These are phyloP conservation scores for Paulownia fortunei DNA, from an alignment of 257 asterid genomes.

Conservation along the genomic window DNA sequence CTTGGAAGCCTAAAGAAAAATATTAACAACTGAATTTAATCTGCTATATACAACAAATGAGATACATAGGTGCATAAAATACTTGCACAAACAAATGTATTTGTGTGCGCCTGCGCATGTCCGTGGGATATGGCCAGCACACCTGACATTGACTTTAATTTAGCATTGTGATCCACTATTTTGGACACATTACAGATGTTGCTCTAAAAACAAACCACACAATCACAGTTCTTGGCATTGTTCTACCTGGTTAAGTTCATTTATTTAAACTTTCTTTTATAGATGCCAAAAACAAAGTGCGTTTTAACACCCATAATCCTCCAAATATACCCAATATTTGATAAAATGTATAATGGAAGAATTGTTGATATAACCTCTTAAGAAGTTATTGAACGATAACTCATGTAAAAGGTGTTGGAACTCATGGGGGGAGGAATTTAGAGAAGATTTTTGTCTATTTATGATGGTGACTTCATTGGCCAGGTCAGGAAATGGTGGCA, in stretches of 20 bases:
- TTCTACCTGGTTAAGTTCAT: background rate
- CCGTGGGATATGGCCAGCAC: background rate
- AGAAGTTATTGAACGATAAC: background rate
- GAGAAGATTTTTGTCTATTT: background rate
- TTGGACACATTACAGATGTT: background rate
- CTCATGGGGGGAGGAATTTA: background rate
- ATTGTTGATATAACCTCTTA: background rate
- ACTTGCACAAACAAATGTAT: background rate
- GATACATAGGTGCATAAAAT: background rate
- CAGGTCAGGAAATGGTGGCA: background rate
- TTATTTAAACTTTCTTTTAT: too few species aligned
- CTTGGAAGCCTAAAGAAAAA: slow-evolving; percentile 29
- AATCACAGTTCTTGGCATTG: background rate
- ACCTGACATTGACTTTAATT: background rate
- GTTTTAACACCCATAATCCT: background rate
- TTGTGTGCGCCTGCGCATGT: background rate
- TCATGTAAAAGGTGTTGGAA: slow-evolving; percentile 12
- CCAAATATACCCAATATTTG: background rate
- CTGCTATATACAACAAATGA: background rate
- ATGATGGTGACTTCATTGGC: background rate
- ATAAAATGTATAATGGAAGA: background rate
- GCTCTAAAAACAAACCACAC: background rate
- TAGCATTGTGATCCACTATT: background rate
- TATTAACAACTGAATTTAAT: background rate
- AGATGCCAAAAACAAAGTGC: background rate